Base-by-base conservation (phyloP, 2,329 filamentous ascomycete genomes). In the Aspergillus viridinutans region DNA sequence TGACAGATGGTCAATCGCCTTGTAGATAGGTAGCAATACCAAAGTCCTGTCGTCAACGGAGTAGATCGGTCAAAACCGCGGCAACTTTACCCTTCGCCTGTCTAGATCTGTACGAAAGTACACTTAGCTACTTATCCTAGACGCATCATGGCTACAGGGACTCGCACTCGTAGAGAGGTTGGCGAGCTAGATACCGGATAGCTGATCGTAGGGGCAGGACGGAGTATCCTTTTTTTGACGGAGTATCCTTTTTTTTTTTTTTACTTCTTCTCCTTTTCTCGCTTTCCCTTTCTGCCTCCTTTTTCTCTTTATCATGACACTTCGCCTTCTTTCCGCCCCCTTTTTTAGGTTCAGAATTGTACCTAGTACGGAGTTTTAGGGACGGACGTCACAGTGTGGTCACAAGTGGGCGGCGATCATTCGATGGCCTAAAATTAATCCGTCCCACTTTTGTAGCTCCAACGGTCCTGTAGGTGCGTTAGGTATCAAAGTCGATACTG, bases 231-330 rank as follows among this genome's bases (percentile, higher is more conserved):
- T 25, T 25, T 25, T 25, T 4, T 25, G 10, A 12, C 29, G 29
- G 10, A 32, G 29, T 32, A 29, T 12, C 4, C 29, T 25, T 25
- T 25, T 25, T 25, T 25, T 25, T 25, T 25, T 25, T 32, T 7
- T 3, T 38, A n/a, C 32, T n/a, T 14, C 14, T 50, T 54, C 56
- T 38, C 26, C 40, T 53, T 57, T 29, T 52, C 59, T 40, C 56
- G 54, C 21, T 29, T 25, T 35, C 4, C 32, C 12, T 35, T 5
- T 6, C 12, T 35, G 32, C 53, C 56, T 38, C 26, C 40, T 17
- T 38, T 35, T 38, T 38, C 32, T 38, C 32, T 38, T 38, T 17
- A 38, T 17, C 14, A 38, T 38, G 3, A 17, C 14, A 7, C 14
- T 38, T 17, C 32, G 32, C 17, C 14, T 17, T 61, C 29, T 53